These are phyloP conservation scores for Myriosclerotinia curreyana DNA, from an alignment of 2,329 filamentous ascomycete genomes.

Conservation along the genomic window DNA sequence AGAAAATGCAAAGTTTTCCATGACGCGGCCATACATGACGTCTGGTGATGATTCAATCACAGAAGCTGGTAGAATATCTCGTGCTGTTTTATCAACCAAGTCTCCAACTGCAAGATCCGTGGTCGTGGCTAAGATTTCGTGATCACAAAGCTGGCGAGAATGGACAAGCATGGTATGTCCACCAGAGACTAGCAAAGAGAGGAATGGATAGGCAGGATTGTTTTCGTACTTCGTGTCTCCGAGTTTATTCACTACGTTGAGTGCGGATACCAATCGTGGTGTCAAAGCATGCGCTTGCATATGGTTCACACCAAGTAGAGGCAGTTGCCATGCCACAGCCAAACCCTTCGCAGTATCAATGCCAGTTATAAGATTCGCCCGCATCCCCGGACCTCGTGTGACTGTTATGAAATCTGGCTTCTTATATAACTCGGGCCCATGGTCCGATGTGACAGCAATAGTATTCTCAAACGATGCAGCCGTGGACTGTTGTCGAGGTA, in stretches of 20 bases:
- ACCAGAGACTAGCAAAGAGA: conserved; percentile 85
- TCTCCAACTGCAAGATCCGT: conserved; percentile 87
- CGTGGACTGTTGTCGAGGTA: conserved; percentile 41
- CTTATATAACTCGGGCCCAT: conserved; percentile 39
- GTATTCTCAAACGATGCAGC: conserved; percentile 27
- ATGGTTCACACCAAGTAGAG: conserved; percentile 84
- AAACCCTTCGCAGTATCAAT: conserved; percentile 85
- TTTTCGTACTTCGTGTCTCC: background rate
- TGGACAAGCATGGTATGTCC: conserved; percentile 86
- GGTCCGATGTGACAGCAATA: conserved; percentile 19
- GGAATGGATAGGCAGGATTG: conserved; percentile 70
- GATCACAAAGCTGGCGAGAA: conserved; percentile 64
- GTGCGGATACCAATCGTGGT: conserved; percentile 68
- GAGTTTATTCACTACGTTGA: conserved; percentile 39
- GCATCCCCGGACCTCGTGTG: conserved; percentile 89
- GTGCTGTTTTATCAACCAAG: conserved; percentile 81
- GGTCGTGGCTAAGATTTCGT: conserved; percentile 70
- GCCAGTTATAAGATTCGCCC: conserved; percentile 71
- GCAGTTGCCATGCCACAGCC: conserved; percentile 76
- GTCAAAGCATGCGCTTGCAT: conserved; percentile 97
- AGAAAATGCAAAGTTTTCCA: conserved; percentile 79
- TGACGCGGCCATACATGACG: conserved; percentile 75
- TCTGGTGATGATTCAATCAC: conserved; percentile 53
- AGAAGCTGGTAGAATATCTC: conserved; percentile 65
- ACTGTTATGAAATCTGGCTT: conserved; percentile 82